Evolutionary conservation across 2,329 filamentous ascomycete genomes (phyloP).

Genomic region (Colletotrichum neosansevieriae): DNA sequence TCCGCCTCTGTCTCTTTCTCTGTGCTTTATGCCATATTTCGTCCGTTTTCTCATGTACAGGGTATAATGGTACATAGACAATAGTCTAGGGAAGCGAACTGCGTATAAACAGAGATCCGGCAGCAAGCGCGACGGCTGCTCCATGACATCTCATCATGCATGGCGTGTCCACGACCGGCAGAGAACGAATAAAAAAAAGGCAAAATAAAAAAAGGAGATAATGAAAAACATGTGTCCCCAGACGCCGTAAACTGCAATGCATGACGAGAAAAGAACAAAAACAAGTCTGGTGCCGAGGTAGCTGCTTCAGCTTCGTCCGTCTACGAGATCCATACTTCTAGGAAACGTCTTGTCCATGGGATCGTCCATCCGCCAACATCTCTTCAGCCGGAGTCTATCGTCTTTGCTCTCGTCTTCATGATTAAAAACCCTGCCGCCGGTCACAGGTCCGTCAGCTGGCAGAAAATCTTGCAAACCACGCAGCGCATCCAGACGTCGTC

Average conservation of each 20-base stretch:
- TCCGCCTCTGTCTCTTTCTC: neutral
- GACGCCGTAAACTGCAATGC: conserved; percentile 34
- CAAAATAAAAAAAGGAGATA: neutral
- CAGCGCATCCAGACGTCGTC: conserved; percentile 51
- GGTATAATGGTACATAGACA: conserved; percentile 36
- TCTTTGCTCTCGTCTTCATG: conserved; percentile 46
- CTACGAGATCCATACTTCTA: conserved; percentile 54
- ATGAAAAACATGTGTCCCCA: neutral
- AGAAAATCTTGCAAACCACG: conserved; percentile 50
- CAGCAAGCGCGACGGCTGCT: conserved; percentile 5
- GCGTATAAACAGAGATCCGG: neutral
- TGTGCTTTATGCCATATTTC: conserved; percentile 1
- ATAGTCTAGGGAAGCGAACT: conserved; percentile 16
- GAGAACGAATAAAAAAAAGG: neutral
- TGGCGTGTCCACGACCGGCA: neutral
- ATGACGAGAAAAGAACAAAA: neutral
- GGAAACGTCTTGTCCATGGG: conserved; percentile 52
- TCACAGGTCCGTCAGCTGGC: conserved; percentile 44
- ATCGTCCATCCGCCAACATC: conserved; percentile 51
- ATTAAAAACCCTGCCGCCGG: conserved; percentile 49
- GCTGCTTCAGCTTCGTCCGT: conserved; percentile 40
- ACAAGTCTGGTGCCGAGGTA: conserved; percentile 10
- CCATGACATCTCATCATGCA: conserved; percentile 1
- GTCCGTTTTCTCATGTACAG: conserved; percentile 37
- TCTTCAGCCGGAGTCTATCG: conserved; percentile 43